Percentiles rank a stretch among this genome's conserved stretches.
Evolutionary conservation across 306 rosid species (phyloP).

Genomic region (Medicago lupulina): DNA sequence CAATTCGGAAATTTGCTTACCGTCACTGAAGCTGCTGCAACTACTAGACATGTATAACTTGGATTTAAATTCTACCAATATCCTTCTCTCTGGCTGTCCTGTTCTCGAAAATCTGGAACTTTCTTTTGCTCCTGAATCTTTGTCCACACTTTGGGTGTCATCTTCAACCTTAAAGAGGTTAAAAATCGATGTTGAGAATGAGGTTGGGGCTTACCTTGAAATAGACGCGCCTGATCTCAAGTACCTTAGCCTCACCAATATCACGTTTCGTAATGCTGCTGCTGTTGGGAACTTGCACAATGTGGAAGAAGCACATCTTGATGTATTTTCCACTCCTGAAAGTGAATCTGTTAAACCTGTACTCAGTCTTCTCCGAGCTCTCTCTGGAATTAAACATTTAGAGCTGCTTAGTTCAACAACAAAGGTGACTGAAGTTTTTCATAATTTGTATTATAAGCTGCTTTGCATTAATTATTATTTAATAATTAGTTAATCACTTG

Average conservation of each 20-base stretch:
- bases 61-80: background rate
- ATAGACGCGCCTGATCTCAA: background rate
- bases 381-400: background rate
- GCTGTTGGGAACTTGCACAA: background rate
- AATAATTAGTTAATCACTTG: background rate
- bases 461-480: background rate
- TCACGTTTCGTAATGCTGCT: background rate
- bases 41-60: background rate
- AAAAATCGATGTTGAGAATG: background rate
- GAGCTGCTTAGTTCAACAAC: background rate
- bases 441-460: background rate
- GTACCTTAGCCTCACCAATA: background rate
- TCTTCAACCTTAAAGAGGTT: background rate
- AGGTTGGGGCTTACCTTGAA: background rate
- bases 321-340: background rate
- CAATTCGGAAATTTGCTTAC: background rate
- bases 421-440: background rate
- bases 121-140: background rate
- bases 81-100: background rate
- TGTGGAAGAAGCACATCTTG: background rate
- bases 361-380: background rate
- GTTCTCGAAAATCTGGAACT: background rate
- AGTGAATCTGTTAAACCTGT: background rate
- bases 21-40: background rate
- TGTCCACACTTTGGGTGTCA: background rate